These are phyloP conservation scores for Bisporella sp. DNA, from an alignment of 2,329 filamentous ascomycete genomes.

Conservation along the genomic window DNA sequence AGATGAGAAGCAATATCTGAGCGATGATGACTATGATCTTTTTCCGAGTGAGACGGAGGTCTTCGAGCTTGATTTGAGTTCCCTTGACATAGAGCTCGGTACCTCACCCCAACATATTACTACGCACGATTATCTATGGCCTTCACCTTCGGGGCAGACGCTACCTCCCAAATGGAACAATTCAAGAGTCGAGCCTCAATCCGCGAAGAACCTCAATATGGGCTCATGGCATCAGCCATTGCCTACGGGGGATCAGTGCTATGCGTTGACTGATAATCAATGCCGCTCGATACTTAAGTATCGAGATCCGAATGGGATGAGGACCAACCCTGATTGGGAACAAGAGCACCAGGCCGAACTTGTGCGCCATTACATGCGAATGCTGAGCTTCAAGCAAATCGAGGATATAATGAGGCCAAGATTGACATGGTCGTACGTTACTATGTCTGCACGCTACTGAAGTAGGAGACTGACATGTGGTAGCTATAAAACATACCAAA, in stretches of 20 bases:
- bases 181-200: too few relatives aligned
- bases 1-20: too few relatives aligned
- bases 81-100: too few relatives aligned
- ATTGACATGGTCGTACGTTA: conserved; percentile 18
- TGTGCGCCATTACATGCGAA: conserved; percentile 21
- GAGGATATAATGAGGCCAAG: conserved; percentile 17
- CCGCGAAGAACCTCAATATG: too few relatives aligned
- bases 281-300: conserved; percentile 16
- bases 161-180: too few relatives aligned
- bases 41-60: too few relatives aligned
- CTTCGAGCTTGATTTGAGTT: too few relatives aligned
- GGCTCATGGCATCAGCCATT: conserved; percentile 7
- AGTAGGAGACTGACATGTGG: conserved; percentile 2
- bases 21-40: too few relatives aligned
- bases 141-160: too few relatives aligned
- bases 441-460: not conserved
- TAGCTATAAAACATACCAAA: conserved; percentile 21
- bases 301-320: conserved; percentile 14
- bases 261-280: conserved; percentile 16
- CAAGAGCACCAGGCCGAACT: conserved; percentile 15
- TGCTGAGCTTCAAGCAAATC: conserved; percentile 19
- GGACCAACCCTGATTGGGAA: conserved; percentile 18
- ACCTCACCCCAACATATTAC: too few relatives aligned
- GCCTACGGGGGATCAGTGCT: conserved; percentile 18
- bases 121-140: too few relatives aligned